Evolutionary conservation across 805 yeast genomes (phyloP), one percentile per base, ranked within the genome.

Genomic region (Schwanniomyces sp.): DNA sequence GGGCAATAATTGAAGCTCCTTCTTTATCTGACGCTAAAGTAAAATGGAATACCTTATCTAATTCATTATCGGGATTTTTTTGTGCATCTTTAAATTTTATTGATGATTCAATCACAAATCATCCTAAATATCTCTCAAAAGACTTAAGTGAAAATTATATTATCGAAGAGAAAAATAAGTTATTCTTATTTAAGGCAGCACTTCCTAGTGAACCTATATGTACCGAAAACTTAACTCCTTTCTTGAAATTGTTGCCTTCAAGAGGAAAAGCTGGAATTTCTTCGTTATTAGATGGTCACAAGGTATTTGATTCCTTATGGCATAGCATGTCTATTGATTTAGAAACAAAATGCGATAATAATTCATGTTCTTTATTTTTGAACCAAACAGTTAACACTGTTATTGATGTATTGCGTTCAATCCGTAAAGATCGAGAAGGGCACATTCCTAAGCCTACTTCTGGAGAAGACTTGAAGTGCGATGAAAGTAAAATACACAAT

Each of bases 141-240:
- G 80, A 7, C 66, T 59, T 41, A 64, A 70, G 41, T 28, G 45
- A 48, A 10, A 28, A 49, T 7, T 39, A 24, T 25, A 38, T 39
- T 7, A 47, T 39, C 40, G 43, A 34, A 9, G 44, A 47, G 16
- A 46, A 39, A 14, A 57, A 79, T 47, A 61, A 73, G 4, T 60
- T 84, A 24, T 87, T 74, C 57, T 66, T 85, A 17, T 62, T 91
- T 52, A 76, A 96, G 51, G 96, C 97, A 6, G 88, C 97, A 0
- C 77, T 94, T 43, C 97, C 99, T 0, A 81, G 92, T 51, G 99
- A 94, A 62, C 96, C 97, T 0, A 84, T 94, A 14, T 94, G 99
- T 67, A 94, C 99, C 0, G 99, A 94, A 64, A 94, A 94, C 67
- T 75, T 94, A 61, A 92, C 99, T 0, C 98, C 99, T 0, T 90